Conservation (phyloP, 116 monocot species). For the Thalassia testudinum region DNA sequence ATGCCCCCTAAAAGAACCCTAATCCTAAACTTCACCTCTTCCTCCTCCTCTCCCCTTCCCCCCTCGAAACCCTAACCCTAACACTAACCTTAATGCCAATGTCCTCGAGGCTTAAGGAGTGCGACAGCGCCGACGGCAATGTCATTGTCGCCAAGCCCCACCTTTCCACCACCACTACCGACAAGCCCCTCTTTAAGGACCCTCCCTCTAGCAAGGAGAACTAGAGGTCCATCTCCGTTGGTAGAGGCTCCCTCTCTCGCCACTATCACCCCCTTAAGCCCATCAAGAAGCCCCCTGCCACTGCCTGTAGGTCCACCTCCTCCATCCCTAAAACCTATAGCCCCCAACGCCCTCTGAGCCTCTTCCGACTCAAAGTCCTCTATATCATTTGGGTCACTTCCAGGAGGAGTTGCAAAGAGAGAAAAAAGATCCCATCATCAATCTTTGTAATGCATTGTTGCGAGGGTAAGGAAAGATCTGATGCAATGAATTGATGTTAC, state of each 20-base stretch:
- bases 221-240: background rate
- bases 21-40: background rate
- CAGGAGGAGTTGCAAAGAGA: no score
- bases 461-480: no score
- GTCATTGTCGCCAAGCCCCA: constrained; percentile 13
- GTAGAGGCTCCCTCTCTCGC: constrained; percentile 1
- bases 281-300: constrained; percentile 10
- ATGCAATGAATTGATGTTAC: no score
- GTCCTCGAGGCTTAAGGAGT: constrained; percentile 47
- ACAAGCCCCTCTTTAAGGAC: background rate
- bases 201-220: constrained; percentile 16
- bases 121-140: constrained; percentile 52
- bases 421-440: no score
- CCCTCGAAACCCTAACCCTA: no score
- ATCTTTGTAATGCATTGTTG: no score
- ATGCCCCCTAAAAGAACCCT: background rate
- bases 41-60: background rate
- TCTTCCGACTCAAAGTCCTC: no score
- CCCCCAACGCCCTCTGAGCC: background rate
- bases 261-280: background rate
- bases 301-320: constrained; percentile 48
- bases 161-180: no score
- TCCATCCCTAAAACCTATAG: background rate
- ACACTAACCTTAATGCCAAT: constrained; percentile 7
- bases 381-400: no score